Evolutionary conservation across 371 early-diverging fungal species (phyloP), one percentile per base, ranked within the genome.

Genomic region (Funneliformis caledonium): DNA sequence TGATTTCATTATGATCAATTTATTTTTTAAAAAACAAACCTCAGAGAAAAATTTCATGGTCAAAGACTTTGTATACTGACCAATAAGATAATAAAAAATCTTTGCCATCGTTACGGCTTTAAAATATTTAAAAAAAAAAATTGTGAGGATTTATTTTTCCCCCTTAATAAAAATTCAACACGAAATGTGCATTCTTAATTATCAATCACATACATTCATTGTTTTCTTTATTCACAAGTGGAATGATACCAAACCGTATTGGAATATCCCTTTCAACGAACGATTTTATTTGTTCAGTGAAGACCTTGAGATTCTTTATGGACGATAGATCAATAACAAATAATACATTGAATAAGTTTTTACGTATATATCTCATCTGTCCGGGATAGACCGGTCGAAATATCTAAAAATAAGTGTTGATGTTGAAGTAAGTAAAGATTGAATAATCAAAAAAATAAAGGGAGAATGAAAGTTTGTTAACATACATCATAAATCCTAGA

Each of bases 221-320:
- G 33, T 81, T 64, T 75, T 83, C 72, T 4, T 89, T 81, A 52
- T 85, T 85, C 5, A 93, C 70, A 0, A 94, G 80, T 0, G 96
- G 94, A 22, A 94, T 85, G 10, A 97, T 11, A 9, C 97, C 97
- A 83, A 97, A 94, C 22, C 96, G 90, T 77, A 98, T 84, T 10
- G 97, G 97, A 31, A 95, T 83, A 8, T 88, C 83, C 14, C 90
- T 86, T 79, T 92, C 89, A 16, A 97, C 84, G 82, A 89, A 90
- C 45, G 85, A 82, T 50, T 89, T 59, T 0, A 93, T 74, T 33
- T 93, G 92, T 22, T 90, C 87, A 5, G 84, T 82, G 4, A 94
- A 59, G 5, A 88, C 81, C 45, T 86, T 83, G 76, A 93, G 84
- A 19, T 88, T 83, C 42, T 86, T 84, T 1, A 83, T 61, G 1